Evolutionary conservation across 768 basidiomycete species (phyloP).

Genomic region (Hortiboletus flavorubellus): DNA sequence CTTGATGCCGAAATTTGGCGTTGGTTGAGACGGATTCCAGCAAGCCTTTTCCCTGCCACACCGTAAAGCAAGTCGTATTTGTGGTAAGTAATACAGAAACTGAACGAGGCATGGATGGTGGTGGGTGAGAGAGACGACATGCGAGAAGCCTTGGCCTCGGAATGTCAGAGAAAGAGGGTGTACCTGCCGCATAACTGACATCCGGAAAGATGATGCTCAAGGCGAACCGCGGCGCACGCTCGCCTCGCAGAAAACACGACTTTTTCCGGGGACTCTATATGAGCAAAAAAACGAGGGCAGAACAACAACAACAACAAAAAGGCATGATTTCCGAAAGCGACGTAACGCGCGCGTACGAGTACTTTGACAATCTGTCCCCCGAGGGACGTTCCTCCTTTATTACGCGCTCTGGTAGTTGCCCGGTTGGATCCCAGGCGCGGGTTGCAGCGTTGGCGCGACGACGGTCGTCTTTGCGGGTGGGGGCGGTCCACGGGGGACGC

Average conservation of each 20-base stretch:
- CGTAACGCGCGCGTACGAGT: too few species aligned
- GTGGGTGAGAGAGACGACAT: too few species aligned
- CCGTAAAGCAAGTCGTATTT: background rate
- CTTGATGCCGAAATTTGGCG: background rate
- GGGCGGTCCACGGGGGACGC: constrained; percentile 13
- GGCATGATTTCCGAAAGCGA: background rate
- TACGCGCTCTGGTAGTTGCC: constrained; percentile 26
- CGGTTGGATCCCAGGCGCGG: constrained; percentile 16
- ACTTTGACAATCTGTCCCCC: too few species aligned
- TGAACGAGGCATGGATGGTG: background rate
- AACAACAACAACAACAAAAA: background rate
- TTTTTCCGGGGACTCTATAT: background rate
- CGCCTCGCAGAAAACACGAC: background rate
- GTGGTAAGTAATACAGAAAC: background rate
- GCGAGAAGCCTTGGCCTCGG: too few species aligned
- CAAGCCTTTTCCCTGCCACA: too few species aligned
- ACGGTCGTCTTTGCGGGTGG: constrained; percentile 15
- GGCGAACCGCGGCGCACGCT: background rate
- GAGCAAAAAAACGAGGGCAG: background rate
- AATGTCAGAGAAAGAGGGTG: too few species aligned
- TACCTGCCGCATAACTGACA: too few species aligned
- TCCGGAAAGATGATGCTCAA: too few species aligned
- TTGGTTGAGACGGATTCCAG: too few species aligned
- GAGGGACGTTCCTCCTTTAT: background rate
- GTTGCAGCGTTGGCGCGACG: constrained; percentile 11